Evolutionary conservation across 257 asterid species (phyloP), one percentile per base, ranked within the genome.

Genomic region (Solanum medicagineum): DNA sequence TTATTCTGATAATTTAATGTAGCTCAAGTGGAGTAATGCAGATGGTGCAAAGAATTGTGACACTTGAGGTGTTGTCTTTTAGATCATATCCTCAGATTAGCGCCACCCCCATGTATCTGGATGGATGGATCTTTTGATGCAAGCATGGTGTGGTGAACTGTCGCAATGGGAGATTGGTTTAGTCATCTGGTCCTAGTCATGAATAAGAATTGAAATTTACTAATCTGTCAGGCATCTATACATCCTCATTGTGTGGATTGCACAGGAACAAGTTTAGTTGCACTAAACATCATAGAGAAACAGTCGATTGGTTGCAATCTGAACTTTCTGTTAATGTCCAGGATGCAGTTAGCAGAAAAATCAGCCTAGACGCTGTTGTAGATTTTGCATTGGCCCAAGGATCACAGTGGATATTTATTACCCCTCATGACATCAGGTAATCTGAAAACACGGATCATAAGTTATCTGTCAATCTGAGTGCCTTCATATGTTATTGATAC

Each of bases 261-360:
- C 83, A 16, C 17, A 54, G 83, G 26, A 22, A 51, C 83, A 77
- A 8, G 26, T 53, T 77, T 53, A 16, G 63, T 77, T 77, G 65
- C 83, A 8, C 26, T 16, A 8, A 16, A 53, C 45, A 77, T 49
- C 6, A 10, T 77, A 51, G 65, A 16, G 26, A 77, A 77, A 77
- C 47, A 51, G 83, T 9, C 10, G 15, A 16, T 77, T 53, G 45
- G 65, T 53, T 53, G 49, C 83, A 77, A 77, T 53, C 26, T 51
- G 8, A 51, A 77, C 65, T 77, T 75, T 26, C 65, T 8, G 11
- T 26, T 16, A 65, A 55, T 80, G 74, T 83, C 47, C 94, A 96
- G 99, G 99, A 97, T 88, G 98, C 99, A 32, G 97, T 97, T 22
- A 94, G 99, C 94, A 90, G 98, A 87, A 97, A 97, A 91, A 97